These are phyloP conservation scores for Ceratocystis ficicola DNA, from an alignment of 2,329 filamentous ascomycete genomes.

Conservation along the genomic window DNA sequence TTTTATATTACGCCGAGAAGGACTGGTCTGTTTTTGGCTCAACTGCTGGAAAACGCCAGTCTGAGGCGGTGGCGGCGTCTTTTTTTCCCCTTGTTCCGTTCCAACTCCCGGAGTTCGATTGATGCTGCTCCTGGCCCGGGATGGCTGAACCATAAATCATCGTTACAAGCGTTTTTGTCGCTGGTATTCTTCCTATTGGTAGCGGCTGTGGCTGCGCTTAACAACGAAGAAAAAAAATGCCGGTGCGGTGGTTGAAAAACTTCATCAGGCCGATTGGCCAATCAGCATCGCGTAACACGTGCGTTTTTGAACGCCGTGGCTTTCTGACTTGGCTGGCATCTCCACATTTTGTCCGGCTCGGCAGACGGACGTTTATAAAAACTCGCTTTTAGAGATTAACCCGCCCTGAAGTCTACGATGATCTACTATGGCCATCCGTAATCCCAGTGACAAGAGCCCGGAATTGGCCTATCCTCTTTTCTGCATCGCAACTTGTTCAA, in stretches of 20 bases:
- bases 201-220: not conserved
- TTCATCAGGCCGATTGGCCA: conserved; percentile 7
- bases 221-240: not conserved
- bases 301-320: conserved; percentile 4
- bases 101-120: not conserved
- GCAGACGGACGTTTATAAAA: not conserved
- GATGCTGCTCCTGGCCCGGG: not conserved
- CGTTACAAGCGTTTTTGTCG: not conserved
- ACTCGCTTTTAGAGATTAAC: too few relatives aligned
- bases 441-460: not conserved
- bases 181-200: not conserved
- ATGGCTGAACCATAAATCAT: not conserved
- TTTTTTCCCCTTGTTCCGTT: not conserved
- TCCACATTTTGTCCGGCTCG: conserved; percentile 5
- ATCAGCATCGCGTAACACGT: not conserved
- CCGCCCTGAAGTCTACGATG: not conserved
- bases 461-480: not conserved
- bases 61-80: not conserved
- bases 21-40: not conserved
- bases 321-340: not conserved
- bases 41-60: not conserved
- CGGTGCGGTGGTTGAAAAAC: conserved; percentile 6
- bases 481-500: not conserved
- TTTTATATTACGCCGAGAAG: not conserved
- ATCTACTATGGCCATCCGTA: not conserved